Evolutionary conservation across 2,329 filamentous ascomycete genomes (phyloP).

Genomic region (Clonostachys sp.): DNA sequence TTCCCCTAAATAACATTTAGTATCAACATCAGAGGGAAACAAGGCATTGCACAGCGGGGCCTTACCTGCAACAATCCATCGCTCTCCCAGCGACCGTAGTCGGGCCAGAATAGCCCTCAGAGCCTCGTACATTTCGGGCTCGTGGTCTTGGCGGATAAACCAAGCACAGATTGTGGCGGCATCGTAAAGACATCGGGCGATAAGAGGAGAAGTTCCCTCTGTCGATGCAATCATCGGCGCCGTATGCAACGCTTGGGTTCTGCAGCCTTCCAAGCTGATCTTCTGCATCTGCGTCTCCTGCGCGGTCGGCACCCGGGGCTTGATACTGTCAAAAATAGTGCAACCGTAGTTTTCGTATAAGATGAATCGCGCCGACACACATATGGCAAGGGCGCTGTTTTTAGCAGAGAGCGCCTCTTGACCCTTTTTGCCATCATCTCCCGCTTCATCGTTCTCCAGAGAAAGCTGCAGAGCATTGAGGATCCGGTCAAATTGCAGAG

Average conservation of each 20-base stretch:
- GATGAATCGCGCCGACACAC: conserved; percentile 6
- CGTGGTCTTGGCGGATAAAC: conserved; percentile 9
- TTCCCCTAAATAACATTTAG: too few species aligned
- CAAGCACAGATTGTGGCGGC: conserved; percentile 10
- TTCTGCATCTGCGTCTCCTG: conserved; percentile 10
- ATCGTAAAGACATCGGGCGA: conserved; percentile 8
- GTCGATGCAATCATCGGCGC: conserved; percentile 1
- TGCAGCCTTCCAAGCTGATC: conserved; percentile 1
- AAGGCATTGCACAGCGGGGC: too few species aligned
- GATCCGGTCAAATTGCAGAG: conserved; percentile 5
- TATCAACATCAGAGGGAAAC: too few species aligned
- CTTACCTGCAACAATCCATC: too few species aligned
- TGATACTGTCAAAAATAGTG: conserved; percentile 4
- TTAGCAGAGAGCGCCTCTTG: background rate
- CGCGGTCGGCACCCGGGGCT: conserved; percentile 1
- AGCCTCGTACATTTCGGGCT: conserved; percentile 4
- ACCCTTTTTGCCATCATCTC: background rate
- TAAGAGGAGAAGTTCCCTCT: conserved; percentile 3
- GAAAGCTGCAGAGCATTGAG: conserved; percentile 4
- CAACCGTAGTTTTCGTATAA: conserved; percentile 11
- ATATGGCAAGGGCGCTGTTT: conserved; percentile 1
- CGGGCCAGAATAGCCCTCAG: background rate
- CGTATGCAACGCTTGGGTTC: conserved; percentile 1
- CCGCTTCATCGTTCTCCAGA: background rate
- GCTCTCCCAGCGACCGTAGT: too few species aligned